Conservation (phyloP, 495 filamentous ascomycete genomes). For the Amniculicola lignicola region DNA sequence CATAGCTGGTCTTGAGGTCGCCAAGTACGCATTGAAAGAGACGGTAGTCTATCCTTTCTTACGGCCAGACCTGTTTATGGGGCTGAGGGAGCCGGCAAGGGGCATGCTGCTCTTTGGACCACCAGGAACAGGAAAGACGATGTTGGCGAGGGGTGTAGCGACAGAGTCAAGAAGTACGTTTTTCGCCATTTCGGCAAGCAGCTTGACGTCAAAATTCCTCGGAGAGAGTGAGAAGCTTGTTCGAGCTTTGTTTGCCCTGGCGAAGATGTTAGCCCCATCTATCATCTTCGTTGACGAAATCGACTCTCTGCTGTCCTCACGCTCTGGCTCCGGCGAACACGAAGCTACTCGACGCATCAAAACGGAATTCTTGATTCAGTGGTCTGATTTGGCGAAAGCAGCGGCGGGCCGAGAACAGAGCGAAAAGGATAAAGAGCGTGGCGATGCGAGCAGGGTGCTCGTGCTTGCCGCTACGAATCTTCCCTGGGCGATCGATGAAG, state of each 20-base stretch:
- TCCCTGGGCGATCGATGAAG: conserved; percentile 98
- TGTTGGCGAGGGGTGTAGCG: conserved; percentile 92
- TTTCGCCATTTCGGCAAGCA: conserved; percentile 93
- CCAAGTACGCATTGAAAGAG: conserved; percentile 91
- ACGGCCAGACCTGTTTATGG: conserved; percentile 92
- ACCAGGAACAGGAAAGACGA: conserved; percentile 96
- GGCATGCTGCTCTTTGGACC: conserved; percentile 97
- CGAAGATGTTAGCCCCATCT: conserved; percentile 84
- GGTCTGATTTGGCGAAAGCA: conserved; percentile 88
- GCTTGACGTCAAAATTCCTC: conserved; percentile 91
- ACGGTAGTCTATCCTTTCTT: conserved; percentile 97
- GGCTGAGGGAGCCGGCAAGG: conserved; percentile 86
- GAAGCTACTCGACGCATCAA: conserved; percentile 93
- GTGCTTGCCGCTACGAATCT: conserved; percentile 95
- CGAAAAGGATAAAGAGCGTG: conserved; percentile 63
- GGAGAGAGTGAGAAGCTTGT: conserved; percentile 97
- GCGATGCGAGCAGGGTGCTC: conserved; percentile 86
- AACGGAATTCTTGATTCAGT: conserved; percentile 97
- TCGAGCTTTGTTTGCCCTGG: conserved; percentile 83
- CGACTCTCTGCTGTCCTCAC: conserved; percentile 84
- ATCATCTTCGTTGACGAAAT: conserved; percentile 99
- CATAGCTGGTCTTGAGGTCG: conserved; percentile 83
- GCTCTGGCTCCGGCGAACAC: conserved; percentile 80
- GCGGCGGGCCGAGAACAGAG: conserved; percentile 78
- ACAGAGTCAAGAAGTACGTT: conserved; percentile 95